These are phyloP conservation scores for Fusarium nematophilum DNA, from an alignment of 2,329 filamentous ascomycete genomes.

Conservation along the genomic window DNA sequence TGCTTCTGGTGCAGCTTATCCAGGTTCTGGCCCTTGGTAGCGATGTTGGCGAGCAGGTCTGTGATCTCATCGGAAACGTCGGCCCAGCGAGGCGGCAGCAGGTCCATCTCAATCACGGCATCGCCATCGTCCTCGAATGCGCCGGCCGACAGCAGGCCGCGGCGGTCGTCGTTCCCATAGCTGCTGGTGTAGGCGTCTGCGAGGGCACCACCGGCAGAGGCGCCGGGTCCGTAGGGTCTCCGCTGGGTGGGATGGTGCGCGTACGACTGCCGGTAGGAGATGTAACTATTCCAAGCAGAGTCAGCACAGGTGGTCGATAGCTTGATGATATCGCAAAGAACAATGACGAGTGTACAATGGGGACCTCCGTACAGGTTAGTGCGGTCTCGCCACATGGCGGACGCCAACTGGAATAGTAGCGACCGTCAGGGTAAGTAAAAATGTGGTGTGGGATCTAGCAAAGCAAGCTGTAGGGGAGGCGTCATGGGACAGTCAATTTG, in stretches of 20 bases:
- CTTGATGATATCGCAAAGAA: conserved; percentile 4
- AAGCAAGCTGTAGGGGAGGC: conserved; percentile 21
- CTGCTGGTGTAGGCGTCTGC: conserved; percentile 67
- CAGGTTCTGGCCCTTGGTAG: conserved; percentile 83
- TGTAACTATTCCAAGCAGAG: conserved; percentile 68
- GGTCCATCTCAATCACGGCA: conserved; percentile 97
- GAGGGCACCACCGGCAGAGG: conserved; percentile 66
- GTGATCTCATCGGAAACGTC: conserved; percentile 95
- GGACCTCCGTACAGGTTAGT: conserved; percentile 82
- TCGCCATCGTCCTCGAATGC: conserved; percentile 89
- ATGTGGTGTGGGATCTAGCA: conserved; percentile 17
- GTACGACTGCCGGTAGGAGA: conserved; percentile 99
- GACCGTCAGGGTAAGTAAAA: conserved; percentile 41
- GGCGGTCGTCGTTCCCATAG: conserved; percentile 64
- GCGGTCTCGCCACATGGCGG: conserved; percentile 98
- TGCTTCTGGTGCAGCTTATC: conserved; percentile 98
- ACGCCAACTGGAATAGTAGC: conserved; percentile 52
- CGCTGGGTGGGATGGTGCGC: conserved; percentile 93
- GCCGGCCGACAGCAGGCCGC: conserved; percentile 84
- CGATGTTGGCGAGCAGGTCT: conserved; percentile 82
- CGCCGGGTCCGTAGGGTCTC: conserved; percentile 70
- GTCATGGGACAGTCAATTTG: conserved; percentile 42
- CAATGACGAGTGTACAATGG: conserved; percentile 19
- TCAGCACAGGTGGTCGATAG: conserved; percentile 12
- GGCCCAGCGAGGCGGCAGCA: conserved; percentile 94